phyloP scores from a whole-genome alignment of 208 protist species.

The Endotrypanum monterogeii region DNA sequence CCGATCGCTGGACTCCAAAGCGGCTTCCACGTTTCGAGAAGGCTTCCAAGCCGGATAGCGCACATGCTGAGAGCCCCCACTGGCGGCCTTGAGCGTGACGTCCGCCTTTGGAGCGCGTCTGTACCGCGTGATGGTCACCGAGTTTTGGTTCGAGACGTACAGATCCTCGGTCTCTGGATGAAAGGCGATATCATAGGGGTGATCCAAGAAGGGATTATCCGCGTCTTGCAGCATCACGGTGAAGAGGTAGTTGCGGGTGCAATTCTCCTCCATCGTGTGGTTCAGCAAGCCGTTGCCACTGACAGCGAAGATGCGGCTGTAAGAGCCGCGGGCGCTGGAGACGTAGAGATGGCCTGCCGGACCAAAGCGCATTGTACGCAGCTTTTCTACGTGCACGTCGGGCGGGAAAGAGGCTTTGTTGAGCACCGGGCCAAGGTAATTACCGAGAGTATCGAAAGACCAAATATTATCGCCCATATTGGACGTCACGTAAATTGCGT shows the following conservation, averaged over 20 bases:
- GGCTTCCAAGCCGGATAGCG: constrained; percentile 42
- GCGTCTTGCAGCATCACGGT: constrained; percentile 58
- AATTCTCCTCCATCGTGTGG: constrained; percentile 61
- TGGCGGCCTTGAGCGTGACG: constrained; percentile 1
- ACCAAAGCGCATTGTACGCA: constrained; percentile 84
- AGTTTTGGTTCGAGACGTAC: constrained; percentile 90
- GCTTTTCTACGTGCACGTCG: constrained; percentile 76
- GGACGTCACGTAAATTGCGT: constrained; percentile 82
- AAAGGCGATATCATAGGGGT: constrained; percentile 87
- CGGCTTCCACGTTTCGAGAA: constrained; percentile 45
- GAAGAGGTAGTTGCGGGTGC: constrained; percentile 85
- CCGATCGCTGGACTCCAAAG: constrained; percentile 19
- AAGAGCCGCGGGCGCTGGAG: constrained; percentile 74
- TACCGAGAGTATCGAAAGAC: constrained; percentile 83
- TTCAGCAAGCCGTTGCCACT: constrained; percentile 90
- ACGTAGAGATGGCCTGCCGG: constrained; percentile 85
- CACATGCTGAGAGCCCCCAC: background rate
- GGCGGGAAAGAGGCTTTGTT: constrained; percentile 64
- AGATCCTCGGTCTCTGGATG: constrained; percentile 67
- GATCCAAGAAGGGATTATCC: constrained; percentile 80
- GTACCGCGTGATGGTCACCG: constrained; percentile 80
- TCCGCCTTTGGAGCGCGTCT: constrained; percentile 21
- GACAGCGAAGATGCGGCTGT: constrained; percentile 87
- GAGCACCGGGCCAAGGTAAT: constrained; percentile 77
- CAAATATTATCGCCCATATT: constrained; percentile 91